Evolutionary conservation across 1,284 basidiomycete species (phyloP).

Genomic region (Apiotrichum gracile): DNA sequence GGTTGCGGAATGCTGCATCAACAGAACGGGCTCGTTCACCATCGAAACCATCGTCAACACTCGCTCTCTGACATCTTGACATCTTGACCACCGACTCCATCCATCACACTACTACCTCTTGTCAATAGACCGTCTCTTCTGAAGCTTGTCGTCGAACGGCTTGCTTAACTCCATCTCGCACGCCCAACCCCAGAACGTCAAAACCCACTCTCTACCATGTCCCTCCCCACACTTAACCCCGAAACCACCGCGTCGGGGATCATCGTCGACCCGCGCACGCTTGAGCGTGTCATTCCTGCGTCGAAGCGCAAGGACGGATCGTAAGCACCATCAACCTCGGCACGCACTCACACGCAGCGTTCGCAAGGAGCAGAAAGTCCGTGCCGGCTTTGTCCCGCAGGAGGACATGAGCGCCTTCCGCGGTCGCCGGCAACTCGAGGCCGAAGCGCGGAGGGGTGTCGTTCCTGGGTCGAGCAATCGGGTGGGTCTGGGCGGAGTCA

Average conservation of each 20-base stretch:
- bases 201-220: not conserved
- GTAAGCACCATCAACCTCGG: constrained; percentile 54
- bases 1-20: no score
- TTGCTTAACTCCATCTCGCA: no score
- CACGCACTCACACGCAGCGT: constrained; percentile 53
- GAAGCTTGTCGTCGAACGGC: no score
- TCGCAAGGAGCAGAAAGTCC: constrained; percentile 82
- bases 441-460: constrained; percentile 51
- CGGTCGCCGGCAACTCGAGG: constrained; percentile 63
- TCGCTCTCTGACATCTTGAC: no score
- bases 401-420: constrained; percentile 85
- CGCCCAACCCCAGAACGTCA: no score
- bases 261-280: constrained; percentile 69
- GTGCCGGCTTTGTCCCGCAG: constrained; percentile 89
- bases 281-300: constrained; percentile 81
- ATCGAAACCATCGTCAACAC: no score
- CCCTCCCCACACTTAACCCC: constrained; percentile 55
- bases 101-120: no score
- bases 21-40: no score
- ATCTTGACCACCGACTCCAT: no score
- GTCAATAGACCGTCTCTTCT: no score
- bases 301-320: constrained; percentile 77
- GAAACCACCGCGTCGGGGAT: constrained; percentile 71
- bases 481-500: constrained; percentile 5
- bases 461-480: constrained; percentile 26